Evolutionary conservation across 2,329 filamentous ascomycete species (phyloP).

Genomic region (Apiospora arundinis): DNA sequence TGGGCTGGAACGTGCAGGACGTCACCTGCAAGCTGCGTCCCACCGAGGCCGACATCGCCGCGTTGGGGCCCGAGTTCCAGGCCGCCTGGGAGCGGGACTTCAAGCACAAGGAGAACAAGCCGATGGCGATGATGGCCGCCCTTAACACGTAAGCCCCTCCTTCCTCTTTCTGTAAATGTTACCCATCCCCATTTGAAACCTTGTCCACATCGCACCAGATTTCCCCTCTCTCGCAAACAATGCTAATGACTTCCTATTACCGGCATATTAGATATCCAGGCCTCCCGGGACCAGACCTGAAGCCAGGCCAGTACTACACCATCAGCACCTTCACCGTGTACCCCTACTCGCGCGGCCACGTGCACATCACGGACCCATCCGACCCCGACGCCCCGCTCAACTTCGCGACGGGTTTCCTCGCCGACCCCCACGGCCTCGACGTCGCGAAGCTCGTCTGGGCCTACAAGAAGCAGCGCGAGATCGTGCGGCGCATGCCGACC

Average conservation of each 20-base stretch:
- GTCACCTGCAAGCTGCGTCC: conserved; percentile 57
- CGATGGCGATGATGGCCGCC: conserved; percentile 50
- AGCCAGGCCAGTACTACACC: conserved; percentile 54
- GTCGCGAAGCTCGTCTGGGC: conserved; percentile 64
- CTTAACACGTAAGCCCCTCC: conserved; percentile 39
- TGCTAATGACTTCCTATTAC: too few relatives aligned
- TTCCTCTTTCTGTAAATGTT: too few relatives aligned
- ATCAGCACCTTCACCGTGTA: conserved; percentile 61
- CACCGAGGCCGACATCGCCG: conserved; percentile 54
- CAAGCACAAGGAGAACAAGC: conserved; percentile 44
- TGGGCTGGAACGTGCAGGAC: conserved; percentile 62
- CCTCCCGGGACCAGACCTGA: conserved; percentile 24
- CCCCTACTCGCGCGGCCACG: conserved; percentile 63
- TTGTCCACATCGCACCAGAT: too few relatives aligned
- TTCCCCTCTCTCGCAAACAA: too few relatives aligned
- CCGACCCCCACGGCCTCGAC: conserved; percentile 62
- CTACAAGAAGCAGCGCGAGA: conserved; percentile 69
- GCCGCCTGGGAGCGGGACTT: conserved; percentile 59
- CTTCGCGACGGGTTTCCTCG: conserved; percentile 65
- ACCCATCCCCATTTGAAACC: too few relatives aligned
- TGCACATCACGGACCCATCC: conserved; percentile 61
- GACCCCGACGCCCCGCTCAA: conserved; percentile 51
- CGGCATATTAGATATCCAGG: conserved; percentile 26
- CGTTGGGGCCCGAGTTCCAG: conserved; percentile 56
- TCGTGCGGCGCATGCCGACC: conserved; percentile 59